A percentile compares a stretch with the other conserved stretches of the same genome.
Conservation (phyloP, 495 filamentous ascomycete genomes). For the Penicillium herquei region DNA sequence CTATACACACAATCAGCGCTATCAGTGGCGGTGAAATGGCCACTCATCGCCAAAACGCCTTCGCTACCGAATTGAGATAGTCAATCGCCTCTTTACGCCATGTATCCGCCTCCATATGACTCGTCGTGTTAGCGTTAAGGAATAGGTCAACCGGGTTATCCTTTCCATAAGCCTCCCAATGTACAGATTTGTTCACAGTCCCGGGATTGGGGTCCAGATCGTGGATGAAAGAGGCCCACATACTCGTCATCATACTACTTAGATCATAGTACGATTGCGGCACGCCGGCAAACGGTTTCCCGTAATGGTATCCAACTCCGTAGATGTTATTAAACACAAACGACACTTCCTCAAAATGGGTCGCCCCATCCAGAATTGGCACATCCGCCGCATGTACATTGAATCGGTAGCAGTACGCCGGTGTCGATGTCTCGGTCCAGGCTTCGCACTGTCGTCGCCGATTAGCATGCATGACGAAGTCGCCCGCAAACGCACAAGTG, state of each 20-base stretch:
- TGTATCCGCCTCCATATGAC: slow-evolving; percentile 47
- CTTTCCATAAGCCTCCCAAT: slow-evolving; percentile 46
- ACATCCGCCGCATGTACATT: slow-evolving; percentile 47
- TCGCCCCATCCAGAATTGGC: slow-evolving; percentile 35
- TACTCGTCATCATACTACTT: slow-evolving; percentile 50
- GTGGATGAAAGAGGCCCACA: slow-evolving; percentile 56
- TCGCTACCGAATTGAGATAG: slow-evolving; percentile 31
- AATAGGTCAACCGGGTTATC: slow-evolving; percentile 43
- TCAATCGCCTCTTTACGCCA: slow-evolving; percentile 46
- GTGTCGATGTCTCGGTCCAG: slow-evolving; percentile 43
- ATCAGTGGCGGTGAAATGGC: no score
- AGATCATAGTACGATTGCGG: slow-evolving; percentile 44
- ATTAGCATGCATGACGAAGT: slow-evolving; percentile 54
- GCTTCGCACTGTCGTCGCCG: slow-evolving; percentile 54
- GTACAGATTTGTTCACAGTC: slow-evolving; percentile 25
- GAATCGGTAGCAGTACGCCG: slow-evolving; percentile 64
- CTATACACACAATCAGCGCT: neutral
- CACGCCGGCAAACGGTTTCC: slow-evolving; percentile 46
- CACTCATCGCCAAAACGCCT: slow-evolving; percentile 23
- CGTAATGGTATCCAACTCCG: slow-evolving; percentile 49
- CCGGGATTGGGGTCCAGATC: slow-evolving; percentile 49
- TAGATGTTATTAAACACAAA: slow-evolving; percentile 60
- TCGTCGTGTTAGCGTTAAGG: slow-evolving; percentile 49
- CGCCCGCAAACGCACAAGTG: slow-evolving; percentile 51
- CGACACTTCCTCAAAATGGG: slow-evolving; percentile 61